Conservation (phyloP, 495 filamentous ascomycete genomes). For the Podospora comata region DNA sequence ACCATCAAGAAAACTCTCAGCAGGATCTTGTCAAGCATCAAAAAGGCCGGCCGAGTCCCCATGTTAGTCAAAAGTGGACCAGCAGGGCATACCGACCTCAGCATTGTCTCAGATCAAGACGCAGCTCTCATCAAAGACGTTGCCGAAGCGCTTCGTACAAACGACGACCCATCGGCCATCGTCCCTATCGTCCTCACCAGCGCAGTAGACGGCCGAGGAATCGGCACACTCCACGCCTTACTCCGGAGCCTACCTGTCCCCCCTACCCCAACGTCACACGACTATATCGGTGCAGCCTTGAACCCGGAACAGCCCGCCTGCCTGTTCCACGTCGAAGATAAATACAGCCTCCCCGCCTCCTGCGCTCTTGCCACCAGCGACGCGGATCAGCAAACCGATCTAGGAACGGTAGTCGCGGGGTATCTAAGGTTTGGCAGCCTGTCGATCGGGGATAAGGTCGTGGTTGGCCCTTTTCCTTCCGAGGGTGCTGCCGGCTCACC, state of each 20-base stretch:
- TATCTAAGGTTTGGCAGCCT: constrained; percentile 75
- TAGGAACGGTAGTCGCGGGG: constrained; percentile 70
- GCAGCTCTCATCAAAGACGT: constrained; percentile 50
- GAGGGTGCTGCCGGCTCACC: constrained; percentile 41
- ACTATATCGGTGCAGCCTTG: constrained; percentile 41
- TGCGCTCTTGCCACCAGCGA: constrained; percentile 42
- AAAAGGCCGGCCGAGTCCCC: constrained; percentile 69
- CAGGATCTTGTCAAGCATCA: constrained; percentile 72
- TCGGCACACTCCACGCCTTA: constrained; percentile 77
- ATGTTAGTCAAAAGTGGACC: constrained; percentile 57
- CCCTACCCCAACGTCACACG: constrained; percentile 44
- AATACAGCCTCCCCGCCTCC: constrained; percentile 54
- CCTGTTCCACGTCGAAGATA: constrained; percentile 87
- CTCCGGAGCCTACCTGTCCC: constrained; percentile 75
- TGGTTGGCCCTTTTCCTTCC: constrained; percentile 72
- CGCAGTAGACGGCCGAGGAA: constrained; percentile 78
- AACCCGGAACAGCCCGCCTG: constrained; percentile 51
- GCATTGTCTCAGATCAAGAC: constrained; percentile 43
- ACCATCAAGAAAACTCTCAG: constrained; percentile 65
- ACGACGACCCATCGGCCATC: constrained; percentile 47
- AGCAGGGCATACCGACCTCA: constrained; percentile 32
- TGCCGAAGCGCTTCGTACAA: constrained; percentile 44
- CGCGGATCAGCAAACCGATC: constrained; percentile 34
- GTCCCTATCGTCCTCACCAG: constrained; percentile 90
- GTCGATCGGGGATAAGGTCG: constrained; percentile 71